Evolutionary conservation across 2,329 filamentous ascomycete genomes (phyloP), one percentile per base, ranked within the genome.

Genomic region (Scolecobasidium constrictum): DNA sequence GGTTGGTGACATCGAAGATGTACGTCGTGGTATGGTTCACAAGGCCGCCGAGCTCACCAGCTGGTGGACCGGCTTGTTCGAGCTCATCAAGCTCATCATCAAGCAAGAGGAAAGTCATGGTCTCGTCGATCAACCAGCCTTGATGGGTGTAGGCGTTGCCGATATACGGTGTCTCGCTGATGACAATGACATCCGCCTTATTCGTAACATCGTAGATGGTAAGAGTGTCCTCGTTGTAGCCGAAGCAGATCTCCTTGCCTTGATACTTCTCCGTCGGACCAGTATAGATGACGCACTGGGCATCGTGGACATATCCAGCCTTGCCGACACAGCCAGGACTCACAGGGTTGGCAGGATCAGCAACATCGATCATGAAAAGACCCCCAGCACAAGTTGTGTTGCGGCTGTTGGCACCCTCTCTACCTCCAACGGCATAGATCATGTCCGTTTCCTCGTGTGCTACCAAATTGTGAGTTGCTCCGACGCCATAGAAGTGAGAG

Each of bases 11-110:
- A 42, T 62, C 58, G 58, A 58, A 62, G 41, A 62, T 62, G 49
- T 61, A 62, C 5, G 60, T 62, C 38, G 60, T 56, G 19, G 58
- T 58, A 47, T 60, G 53, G 23, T 59, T 59, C n/a, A n/a, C n/a
- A n/a, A n/a, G n/a, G n/a, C n/a, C n/a, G n/a, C n/a, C n/a, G n/a
- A n/a, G n/a, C n/a, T n/a, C n/a, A 15, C 56, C 38, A 4, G 49
- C 48, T 26, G 49, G 59, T 5, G 59, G 57, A 13, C 57, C 60
- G 13, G 54, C 52, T 28, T 54, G 50, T 49, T 62, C 59, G 47
- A 59, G 60, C 49, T 62, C 60, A 33, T 62, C 59, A 41, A 60
- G 60, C 41, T 62, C 59, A 31, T 62, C 60, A 21, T 62, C 60
- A 4, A 62, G 54, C n/a, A 62, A 53, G 15, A 62, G 49, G 44